Base-by-base conservation (phyloP, 768 basidiomycete genomes). In the Lentinula sp. region DNA sequence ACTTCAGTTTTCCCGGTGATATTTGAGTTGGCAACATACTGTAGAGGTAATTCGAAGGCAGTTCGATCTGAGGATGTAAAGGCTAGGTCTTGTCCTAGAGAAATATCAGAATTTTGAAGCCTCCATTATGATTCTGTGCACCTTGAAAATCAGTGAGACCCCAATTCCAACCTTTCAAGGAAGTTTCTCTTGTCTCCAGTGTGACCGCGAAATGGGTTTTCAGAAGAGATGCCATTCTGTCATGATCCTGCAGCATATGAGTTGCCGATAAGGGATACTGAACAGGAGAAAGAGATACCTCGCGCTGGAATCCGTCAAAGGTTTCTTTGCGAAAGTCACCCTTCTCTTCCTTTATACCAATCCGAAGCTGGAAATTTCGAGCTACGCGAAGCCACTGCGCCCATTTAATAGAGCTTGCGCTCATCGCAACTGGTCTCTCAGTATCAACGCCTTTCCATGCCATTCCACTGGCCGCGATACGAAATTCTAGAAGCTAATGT, bases 111-210 rank as follows among this genome's bases (percentile, higher is more conserved):
- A 37, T 13, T 49, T 41, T 41, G 3, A 16, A 61, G 50, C 46
- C 45, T 6, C 18, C 32, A 53, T 3, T 28, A 32, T 8, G 1
- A 55, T 45, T 16, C 51, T n/a, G 66, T 79, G 59, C 63, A 93
- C 96, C 93, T 82, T 93, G 90, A 64, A 98, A 92, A 69, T 96
- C 93, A 2, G 93, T 91, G 35, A 88, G 84, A 4, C 97, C 97
- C 97, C 97, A 98, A 72, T 99, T 98, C 94, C 94, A 98, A 0
- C 97, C 97, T 70, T 92, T 95, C 71, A 95, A 85, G 12, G 91
- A 87, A 16, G 87, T 80, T 65, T 99, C 97, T 71, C 86, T 87
- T 4, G 81, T 83, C 71, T 98, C 97, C 23, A 98, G 78, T 3
- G 90, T 85, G 61, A 96, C 78, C 46, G 82, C 84, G 75, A 94